Evolutionary conservation across 2,329 filamentous ascomycete genomes (phyloP), one percentile per base, ranked within the genome.

Genomic region (Neofusicoccum laricinum): DNA sequence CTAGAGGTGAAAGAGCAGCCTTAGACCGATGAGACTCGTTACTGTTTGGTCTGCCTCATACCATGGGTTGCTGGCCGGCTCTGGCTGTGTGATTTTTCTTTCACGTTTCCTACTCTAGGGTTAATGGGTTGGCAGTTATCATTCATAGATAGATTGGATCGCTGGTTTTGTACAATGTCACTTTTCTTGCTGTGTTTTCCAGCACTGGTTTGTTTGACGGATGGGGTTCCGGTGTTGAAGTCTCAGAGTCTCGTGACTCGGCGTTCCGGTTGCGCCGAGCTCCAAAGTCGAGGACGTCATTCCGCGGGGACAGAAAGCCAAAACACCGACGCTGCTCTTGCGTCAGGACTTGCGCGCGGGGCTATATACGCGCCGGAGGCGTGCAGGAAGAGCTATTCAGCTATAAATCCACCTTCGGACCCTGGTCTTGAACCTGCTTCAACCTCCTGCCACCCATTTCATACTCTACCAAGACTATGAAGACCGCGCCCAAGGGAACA

Each of bases 1-100:
- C 58, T 50, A 61, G 58, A 61, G 45, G 46, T 61, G 58, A 61
- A 40, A 61, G 58, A 50, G 34, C 32, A 59, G 55, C 55, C 55
- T 59, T 46, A 59, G 40, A 36, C 41, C 30, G 25, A 59, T 46
- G 15, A 59, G 41, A 59, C 40, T 36, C 25, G 11, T 59, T 46
- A 4, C 8, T 46, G 40, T 34, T 46, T 34, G 41, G 38, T 59
- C 41, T n/a, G 25, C n/a, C 41, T 43, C 45, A 32, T 45, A 43
- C 19, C 15, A 46, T 59, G 40, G 55, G 55, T 59, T 59, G 55
- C 55, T 59, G 55, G 40, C 36, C 55, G 55, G 55, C 55, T 59
- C 55, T 34, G 41, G 55, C 55, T 59, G 55, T 46, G 55, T 45
- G 25, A 59, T 14, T 46, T 59, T 58, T 46, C 55, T 59, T 36